Conservation (phyloP, 768 basidiomycete genomes). For the Pleurotus platypus region DNA sequence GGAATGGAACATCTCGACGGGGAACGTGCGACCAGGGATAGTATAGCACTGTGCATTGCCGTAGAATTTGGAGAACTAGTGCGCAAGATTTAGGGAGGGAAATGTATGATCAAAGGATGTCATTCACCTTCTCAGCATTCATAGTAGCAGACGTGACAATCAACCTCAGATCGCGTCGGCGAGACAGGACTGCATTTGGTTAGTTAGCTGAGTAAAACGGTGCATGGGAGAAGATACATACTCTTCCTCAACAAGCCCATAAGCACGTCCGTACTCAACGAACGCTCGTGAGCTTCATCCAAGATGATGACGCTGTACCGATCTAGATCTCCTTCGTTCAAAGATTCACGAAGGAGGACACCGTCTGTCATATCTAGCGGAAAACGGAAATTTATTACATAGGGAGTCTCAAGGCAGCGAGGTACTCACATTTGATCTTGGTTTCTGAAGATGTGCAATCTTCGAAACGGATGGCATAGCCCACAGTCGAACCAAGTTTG, state of each 20-base stretch:
- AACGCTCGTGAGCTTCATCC: slow-evolving; percentile 99
- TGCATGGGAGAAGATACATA: slow-evolving; percentile 30
- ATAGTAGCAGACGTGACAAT: slow-evolving; percentile 99
- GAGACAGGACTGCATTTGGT: slow-evolving; percentile 61
- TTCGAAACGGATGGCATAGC: slow-evolving; percentile 98
- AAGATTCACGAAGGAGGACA: slow-evolving; percentile 93
- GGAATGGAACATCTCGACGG: slow-evolving; percentile 92
- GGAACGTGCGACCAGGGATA: slow-evolving; percentile 90
- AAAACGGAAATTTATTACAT: not conserved
- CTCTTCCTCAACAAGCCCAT: slow-evolving; percentile 96
- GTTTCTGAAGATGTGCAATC: slow-evolving; percentile 94
- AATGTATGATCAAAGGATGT: not conserved
- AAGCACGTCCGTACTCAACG: slow-evolving; percentile 93
- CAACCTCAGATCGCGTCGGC: slow-evolving; percentile 89
- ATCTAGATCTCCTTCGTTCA: slow-evolving; percentile 98
- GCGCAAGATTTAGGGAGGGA: not conserved
- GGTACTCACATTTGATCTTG: slow-evolving; percentile 86
- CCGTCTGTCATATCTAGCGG: slow-evolving; percentile 95
- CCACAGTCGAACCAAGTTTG: slow-evolving; percentile 86
- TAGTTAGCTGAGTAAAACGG: too few relatives aligned
- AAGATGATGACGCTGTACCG: slow-evolving; percentile 95
- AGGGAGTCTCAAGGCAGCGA: not conserved
- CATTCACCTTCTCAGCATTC: slow-evolving; percentile 92
- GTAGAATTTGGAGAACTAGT: slow-evolving; percentile 92
- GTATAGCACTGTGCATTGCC: slow-evolving; percentile 94